Percentiles rank a stretch among this genome's conserved stretches.
Conservation (phyloP, 139 green algal species). For the Chlamydomonas asymmetrica region DNA sequence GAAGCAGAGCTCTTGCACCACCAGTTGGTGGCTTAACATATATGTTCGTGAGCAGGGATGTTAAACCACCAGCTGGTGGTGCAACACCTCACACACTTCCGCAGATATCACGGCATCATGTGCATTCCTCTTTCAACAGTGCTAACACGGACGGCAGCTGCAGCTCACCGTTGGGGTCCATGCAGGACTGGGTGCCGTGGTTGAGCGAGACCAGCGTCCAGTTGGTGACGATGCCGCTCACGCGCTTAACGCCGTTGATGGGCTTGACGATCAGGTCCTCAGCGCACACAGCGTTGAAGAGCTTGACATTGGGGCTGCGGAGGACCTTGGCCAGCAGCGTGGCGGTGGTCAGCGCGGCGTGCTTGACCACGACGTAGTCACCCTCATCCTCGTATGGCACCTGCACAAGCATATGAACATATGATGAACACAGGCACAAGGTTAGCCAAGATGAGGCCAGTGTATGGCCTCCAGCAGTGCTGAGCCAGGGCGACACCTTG, state of each 20-base stretch:
- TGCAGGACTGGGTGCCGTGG: constrained; percentile 95
- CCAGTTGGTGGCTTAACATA: too few species aligned
- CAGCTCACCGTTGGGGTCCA: constrained; percentile 97
- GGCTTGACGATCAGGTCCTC: constrained; percentile 76
- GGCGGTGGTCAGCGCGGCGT: constrained; percentile 94
- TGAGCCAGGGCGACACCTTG: too few species aligned
- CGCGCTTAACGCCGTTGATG: constrained; percentile 30
- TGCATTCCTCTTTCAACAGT: too few species aligned
- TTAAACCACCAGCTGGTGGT: background rate
- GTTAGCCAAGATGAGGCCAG: constrained; percentile 79
- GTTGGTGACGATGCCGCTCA: constrained; percentile 93
- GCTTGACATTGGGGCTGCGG: constrained; percentile 91
- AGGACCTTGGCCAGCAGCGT: constrained; percentile 94
- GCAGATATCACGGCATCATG: constrained; percentile 63
- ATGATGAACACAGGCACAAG: constrained; percentile 79
- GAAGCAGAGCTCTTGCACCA: too few species aligned
- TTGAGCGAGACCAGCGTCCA: constrained; percentile 96
- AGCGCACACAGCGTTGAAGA: constrained; percentile 95
- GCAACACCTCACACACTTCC: background rate
- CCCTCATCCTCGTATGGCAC: constrained; percentile 92
- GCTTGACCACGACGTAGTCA: constrained; percentile 95
- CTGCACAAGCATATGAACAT: constrained; percentile 80
- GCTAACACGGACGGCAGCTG: too few species aligned
- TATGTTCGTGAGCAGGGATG: background rate
- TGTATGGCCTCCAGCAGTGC: too few species aligned